Evolutionary conservation across 1,139 yeast species (phyloP).

Genomic region (Pichia sp.): DNA sequence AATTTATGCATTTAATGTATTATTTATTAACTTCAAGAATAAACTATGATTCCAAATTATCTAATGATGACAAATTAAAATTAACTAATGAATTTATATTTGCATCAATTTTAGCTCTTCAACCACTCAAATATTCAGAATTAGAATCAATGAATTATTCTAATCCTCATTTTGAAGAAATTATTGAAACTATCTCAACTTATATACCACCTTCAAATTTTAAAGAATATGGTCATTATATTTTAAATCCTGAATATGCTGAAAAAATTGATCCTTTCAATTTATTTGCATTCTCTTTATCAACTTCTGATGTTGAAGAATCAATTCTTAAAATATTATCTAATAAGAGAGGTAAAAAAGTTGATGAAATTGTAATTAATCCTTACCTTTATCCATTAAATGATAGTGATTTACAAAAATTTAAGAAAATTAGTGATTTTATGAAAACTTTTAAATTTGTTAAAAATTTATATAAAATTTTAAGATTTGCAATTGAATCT

Average conservation of each 20-base stretch:
- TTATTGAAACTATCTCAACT: slow-evolving; percentile 48
- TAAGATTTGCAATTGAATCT: slow-evolving; percentile 43
- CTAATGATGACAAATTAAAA: slow-evolving; percentile 23
- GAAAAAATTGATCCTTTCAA: slow-evolving; percentile 54
- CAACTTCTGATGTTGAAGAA: slow-evolving; percentile 37
- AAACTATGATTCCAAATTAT: slow-evolving; percentile 32
- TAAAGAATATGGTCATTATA: slow-evolving; percentile 63
- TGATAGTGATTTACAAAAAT: slow-evolving; percentile 23
- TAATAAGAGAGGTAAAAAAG: slow-evolving; percentile 29
- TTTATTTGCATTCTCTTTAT: slow-evolving; percentile 19
- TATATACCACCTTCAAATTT: slow-evolving; percentile 58
- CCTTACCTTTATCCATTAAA: slow-evolving; percentile 34
- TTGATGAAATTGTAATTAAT: slow-evolving; percentile 39
- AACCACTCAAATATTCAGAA: slow-evolving; percentile 40
- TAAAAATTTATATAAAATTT: slow-evolving; percentile 47
- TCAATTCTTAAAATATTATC: slow-evolving; percentile 32
- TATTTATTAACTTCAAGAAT: slow-evolving; percentile 49
- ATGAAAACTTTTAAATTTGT: slow-evolving; percentile 48
- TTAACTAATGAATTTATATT: slow-evolving; percentile 4
- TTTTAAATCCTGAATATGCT: slow-evolving; percentile 52
- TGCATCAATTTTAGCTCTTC: slow-evolving; percentile 6
- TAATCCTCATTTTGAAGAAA: slow-evolving; percentile 33
- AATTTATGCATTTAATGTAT: slow-evolving; percentile 49
- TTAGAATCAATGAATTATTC: slow-evolving; percentile 20
- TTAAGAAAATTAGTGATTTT: slow-evolving; percentile 38